phyloP scores from a whole-genome alignment of 1,284 basidiomycete genomes.

The Austroboletus rostrupii region DNA sequence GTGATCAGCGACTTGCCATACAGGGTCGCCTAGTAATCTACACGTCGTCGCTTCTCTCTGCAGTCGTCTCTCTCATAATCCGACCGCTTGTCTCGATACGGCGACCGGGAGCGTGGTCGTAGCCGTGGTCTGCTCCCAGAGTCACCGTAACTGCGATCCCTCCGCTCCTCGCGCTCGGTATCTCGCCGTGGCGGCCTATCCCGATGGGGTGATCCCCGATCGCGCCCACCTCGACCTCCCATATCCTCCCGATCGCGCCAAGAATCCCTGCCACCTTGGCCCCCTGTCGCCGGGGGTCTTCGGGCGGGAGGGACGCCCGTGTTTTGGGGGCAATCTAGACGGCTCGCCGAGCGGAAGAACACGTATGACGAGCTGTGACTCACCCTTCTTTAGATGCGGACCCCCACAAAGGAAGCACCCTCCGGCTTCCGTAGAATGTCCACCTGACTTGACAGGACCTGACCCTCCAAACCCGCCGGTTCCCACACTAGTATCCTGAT shows the following conservation, averaged over 20 bases:
- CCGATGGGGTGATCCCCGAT: constrained; percentile 26
- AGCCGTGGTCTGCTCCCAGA: constrained; percentile 21
- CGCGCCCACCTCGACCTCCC: constrained; percentile 16
- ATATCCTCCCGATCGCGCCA: constrained; percentile 41
- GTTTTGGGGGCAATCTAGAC: constrained; percentile 71
- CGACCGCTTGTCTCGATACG: constrained; percentile 29
- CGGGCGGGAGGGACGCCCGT: constrained; percentile 44
- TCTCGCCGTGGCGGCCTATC: constrained; percentile 25
- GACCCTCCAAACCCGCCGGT: constrained; percentile 67
- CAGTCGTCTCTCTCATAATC: constrained; percentile 36
- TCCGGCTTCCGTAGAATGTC: constrained; percentile 50
- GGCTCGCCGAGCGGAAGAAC: constrained; percentile 6
- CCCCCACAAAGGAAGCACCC: constrained; percentile 93
- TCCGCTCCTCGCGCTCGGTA: constrained; percentile 22
- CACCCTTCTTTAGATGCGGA: constrained; percentile 85
- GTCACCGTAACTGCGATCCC: constrained; percentile 23
- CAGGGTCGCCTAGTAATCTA: constrained; percentile 29
- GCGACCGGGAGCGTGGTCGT: constrained; percentile 36
- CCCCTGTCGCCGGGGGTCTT: constrained; percentile 38
- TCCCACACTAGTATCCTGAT: constrained; percentile 83
- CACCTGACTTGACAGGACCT: constrained; percentile 53
- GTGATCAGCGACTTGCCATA: constrained; percentile 4
- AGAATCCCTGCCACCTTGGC: constrained; percentile 42
- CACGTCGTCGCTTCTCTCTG: constrained; percentile 38
- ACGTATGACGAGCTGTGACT: constrained; percentile 6